phyloP scores from a whole-genome alignment of 1,284 basidiomycete genomes.

The Rhodotorula sp. region DNA sequence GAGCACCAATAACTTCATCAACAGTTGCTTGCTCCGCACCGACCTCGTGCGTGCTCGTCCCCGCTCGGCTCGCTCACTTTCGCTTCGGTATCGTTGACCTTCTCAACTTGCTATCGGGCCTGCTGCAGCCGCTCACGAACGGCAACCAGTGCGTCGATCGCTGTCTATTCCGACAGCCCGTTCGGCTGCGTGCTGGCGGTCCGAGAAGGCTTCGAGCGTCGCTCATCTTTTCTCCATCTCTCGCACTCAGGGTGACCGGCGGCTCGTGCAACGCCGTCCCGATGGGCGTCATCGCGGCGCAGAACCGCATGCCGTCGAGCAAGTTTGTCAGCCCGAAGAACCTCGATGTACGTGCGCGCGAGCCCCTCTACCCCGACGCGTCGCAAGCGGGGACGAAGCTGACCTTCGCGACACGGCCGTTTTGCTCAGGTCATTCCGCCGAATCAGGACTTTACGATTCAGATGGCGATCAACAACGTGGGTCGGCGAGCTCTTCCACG shows the following conservation, averaged over 20 bases:
- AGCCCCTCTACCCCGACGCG: not conserved
- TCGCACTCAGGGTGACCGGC: conserved; percentile 55
- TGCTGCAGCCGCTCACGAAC: conserved; percentile 48
- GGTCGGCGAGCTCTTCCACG: not conserved
- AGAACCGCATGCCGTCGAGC: conserved; percentile 54
- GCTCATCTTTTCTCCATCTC: not conserved
- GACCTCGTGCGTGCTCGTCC: conserved; percentile 48
- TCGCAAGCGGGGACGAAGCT: not conserved
- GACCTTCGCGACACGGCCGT: not conserved
- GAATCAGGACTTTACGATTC: conserved; percentile 62
- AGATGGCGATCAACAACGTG: conserved; percentile 59
- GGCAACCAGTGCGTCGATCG: conserved; percentile 48
- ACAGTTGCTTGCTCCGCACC: conserved; percentile 62
- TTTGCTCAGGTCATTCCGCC: conserved; percentile 52
- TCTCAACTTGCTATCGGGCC: not conserved
- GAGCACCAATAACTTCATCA: conserved; percentile 69
- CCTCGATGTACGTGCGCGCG: conserved; percentile 49
- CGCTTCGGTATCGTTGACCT: not conserved
- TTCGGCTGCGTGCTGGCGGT: not conserved
- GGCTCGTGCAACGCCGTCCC: conserved; percentile 68
- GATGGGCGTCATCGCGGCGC: conserved; percentile 51
- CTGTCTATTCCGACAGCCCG: not conserved
- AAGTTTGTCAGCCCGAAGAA: conserved; percentile 64
- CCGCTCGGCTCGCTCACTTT: fast-evolving
- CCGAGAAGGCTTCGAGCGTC: not conserved